phyloP scores from a whole-genome alignment of 1,284 basidiomycete species.

The Trametes pubescens region DNA sequence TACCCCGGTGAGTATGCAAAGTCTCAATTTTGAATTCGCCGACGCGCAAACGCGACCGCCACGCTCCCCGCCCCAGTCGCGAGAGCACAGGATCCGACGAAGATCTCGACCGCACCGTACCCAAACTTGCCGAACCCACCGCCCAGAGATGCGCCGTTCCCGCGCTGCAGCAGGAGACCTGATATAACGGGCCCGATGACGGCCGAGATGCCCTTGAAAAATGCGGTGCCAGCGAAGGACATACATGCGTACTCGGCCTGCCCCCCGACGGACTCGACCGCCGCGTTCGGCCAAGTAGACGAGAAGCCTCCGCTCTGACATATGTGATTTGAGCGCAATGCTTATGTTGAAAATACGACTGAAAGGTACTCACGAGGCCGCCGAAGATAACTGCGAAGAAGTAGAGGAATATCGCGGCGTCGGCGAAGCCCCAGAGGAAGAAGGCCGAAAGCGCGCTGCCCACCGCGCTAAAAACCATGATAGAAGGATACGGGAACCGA shows the following conservation, averaged over 20 bases:
- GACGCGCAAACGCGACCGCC: constrained; percentile 30
- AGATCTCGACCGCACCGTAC: constrained; percentile 38
- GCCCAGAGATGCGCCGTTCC: constrained; percentile 22
- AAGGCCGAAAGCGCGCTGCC: constrained; percentile 39
- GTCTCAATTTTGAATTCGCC: constrained; percentile 2
- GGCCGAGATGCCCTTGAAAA: constrained; percentile 37
- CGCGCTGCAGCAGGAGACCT: constrained; percentile 34
- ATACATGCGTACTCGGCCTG: constrained; percentile 36
- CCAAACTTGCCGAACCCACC: constrained; percentile 34
- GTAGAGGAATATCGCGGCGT: constrained; percentile 36
- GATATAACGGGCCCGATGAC: constrained; percentile 39
- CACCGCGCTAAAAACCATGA: constrained; percentile 36
- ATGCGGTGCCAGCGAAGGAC: constrained; percentile 32
- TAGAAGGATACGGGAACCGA: constrained; percentile 36
- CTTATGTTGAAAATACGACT: background rate
- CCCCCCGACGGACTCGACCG: constrained; percentile 35
- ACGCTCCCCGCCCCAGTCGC: constrained; percentile 33
- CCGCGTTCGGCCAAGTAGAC: constrained; percentile 35
- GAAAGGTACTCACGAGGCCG: constrained; percentile 33
- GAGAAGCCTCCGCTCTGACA: constrained; percentile 37
- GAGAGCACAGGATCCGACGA: constrained; percentile 39
- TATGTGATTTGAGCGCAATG: background rate
- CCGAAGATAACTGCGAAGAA: constrained; percentile 40
- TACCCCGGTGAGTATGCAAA: background rate
- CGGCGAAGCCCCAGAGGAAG: constrained; percentile 41